phyloP scores from a whole-genome alignment of 2,329 filamentous ascomycete species.

The Incumbomyces delicatus region DNA sequence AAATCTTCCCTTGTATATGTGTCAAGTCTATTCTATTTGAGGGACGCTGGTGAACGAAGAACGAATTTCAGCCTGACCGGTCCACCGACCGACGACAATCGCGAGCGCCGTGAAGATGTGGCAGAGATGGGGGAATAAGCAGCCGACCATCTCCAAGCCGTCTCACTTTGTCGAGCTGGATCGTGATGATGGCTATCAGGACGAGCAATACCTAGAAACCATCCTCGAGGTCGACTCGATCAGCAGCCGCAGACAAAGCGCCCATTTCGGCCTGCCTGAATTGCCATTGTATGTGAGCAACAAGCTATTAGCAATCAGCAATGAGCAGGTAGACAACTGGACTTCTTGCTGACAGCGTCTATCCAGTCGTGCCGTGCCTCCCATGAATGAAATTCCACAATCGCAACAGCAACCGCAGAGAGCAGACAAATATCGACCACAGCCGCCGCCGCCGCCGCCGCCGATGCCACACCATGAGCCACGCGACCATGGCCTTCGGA shows the following conservation, averaged over 20 bases:
- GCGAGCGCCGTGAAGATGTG: constrained; percentile 1
- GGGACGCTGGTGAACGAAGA: no score
- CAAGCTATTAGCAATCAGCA: constrained; percentile 1
- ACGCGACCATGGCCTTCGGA: constrained; percentile 11
- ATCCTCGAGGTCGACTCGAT: constrained; percentile 27
- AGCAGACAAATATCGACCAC: constrained; percentile 53
- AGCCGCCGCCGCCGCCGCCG: constrained; percentile 25
- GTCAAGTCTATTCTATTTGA: no score
- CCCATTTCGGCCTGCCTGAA: constrained; percentile 27
- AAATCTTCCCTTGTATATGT: no score
- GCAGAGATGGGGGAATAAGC: constrained; percentile 8
- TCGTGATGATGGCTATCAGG: constrained; percentile 23
- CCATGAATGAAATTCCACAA: constrained; percentile 12
- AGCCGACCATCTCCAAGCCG: constrained; percentile 6
- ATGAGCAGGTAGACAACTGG: no score
- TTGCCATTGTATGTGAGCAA: constrained; percentile 29
- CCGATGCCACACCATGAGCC: constrained; percentile 3
- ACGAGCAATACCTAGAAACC: constrained; percentile 31
- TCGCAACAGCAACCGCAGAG: no score
- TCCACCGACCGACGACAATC: no score
- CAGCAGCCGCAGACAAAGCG: constrained; percentile 21
- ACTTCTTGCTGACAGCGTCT: constrained; percentile 11
- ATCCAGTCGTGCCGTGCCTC: constrained; percentile 17
- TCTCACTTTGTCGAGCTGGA: constrained; percentile 8
- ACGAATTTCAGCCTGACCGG: no score